Evolutionary conservation across 225 moss, liverwort and hornwort species (phyloP).

Genomic region (Lunularia cruciata): DNA sequence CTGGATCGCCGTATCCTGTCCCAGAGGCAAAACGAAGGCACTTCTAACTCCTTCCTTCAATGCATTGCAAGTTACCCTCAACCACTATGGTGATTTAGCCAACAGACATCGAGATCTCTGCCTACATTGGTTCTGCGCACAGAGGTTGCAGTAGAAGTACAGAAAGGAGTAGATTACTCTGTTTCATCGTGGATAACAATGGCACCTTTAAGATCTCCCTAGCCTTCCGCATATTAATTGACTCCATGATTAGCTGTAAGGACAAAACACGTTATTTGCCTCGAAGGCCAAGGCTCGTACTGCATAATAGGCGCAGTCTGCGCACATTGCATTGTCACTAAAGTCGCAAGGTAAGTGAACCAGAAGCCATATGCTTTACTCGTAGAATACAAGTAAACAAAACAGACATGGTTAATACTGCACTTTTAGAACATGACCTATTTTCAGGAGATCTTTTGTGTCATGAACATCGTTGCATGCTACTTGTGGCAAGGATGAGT

Average conservation of each 20-base stretch:
- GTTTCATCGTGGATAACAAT: slow-evolving; percentile 75
- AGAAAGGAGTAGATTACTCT: no score
- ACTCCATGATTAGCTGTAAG: slow-evolving; percentile 75
- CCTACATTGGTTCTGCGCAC: no score
- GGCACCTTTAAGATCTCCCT: slow-evolving; percentile 66
- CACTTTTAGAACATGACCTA: slow-evolving; percentile 68
- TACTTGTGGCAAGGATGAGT: slow-evolving; percentile 57
- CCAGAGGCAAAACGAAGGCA: slow-evolving; percentile 48
- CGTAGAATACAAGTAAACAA: background rate
- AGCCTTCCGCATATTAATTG: slow-evolving; percentile 64
- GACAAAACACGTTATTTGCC: slow-evolving; percentile 75
- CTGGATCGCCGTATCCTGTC: slow-evolving; percentile 58
- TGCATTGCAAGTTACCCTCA: no score
- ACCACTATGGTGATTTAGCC: no score
- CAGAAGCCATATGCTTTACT: no score
- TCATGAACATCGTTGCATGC: slow-evolving; percentile 73
- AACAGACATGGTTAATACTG: slow-evolving; percentile 10
- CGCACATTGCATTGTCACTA: slow-evolving; percentile 18
- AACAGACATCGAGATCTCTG: no score
- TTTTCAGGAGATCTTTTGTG: slow-evolving; percentile 67
- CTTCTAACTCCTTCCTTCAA: no score
- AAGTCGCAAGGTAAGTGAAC: no score
- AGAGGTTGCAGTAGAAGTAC: no score
- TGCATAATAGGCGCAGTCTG: no score
- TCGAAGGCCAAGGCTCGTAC: slow-evolving; percentile 61